Percentiles rank a stretch among this genome's conserved stretches.
These are phyloP conservation scores for Pythium phragmitis DNA, from an alignment of 352 stramenopile genomes.

Conservation along the genomic window DNA sequence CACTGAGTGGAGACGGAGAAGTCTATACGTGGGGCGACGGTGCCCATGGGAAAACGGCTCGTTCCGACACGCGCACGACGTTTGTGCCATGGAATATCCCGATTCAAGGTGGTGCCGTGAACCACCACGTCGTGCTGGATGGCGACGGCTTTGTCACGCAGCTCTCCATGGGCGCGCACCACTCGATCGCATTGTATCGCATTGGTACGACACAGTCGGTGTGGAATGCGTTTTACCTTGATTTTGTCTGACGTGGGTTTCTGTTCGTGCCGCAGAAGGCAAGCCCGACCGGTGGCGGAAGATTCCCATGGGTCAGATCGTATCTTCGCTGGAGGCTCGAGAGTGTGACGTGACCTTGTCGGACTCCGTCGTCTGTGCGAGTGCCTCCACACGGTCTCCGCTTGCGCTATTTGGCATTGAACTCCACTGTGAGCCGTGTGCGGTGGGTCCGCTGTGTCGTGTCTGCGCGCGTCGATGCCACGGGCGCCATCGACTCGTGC, in stretches of 20 bases:
- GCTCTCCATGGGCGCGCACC: conserved; percentile 52
- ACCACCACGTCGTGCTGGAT: conserved; percentile 19
- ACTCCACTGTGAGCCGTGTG: conserved; percentile 49
- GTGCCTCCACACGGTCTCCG: conserved; percentile 29
- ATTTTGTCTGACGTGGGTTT: neutral
- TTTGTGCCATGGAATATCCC: conserved; percentile 67
- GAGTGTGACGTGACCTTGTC: conserved; percentile 19
- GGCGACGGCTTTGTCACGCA: conserved; percentile 45
- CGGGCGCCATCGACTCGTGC: conserved; percentile 28
- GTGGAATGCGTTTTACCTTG: neutral
- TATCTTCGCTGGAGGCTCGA: conserved; percentile 13
- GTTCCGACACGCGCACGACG: conserved; percentile 41
- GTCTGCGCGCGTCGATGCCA: conserved; percentile 58
- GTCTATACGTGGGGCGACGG: conserved; percentile 73
- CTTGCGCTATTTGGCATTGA: conserved; percentile 39
- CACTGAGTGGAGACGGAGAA: conserved; percentile 55
- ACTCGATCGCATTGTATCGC: conserved; percentile 59
- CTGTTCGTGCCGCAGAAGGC: conserved; percentile 20
- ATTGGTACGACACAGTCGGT: conserved; percentile 25
- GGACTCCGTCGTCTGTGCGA: conserved; percentile 24
- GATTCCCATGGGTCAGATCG: conserved; percentile 42
- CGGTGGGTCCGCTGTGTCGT: conserved; percentile 43
- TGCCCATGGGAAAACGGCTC: conserved; percentile 43
- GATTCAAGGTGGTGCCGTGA: conserved; percentile 5
- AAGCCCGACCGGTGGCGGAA: conserved; percentile 66